Conservation (phyloP, 2,329 filamentous ascomycete species). For the Paraphoma chrysanthemicola region DNA sequence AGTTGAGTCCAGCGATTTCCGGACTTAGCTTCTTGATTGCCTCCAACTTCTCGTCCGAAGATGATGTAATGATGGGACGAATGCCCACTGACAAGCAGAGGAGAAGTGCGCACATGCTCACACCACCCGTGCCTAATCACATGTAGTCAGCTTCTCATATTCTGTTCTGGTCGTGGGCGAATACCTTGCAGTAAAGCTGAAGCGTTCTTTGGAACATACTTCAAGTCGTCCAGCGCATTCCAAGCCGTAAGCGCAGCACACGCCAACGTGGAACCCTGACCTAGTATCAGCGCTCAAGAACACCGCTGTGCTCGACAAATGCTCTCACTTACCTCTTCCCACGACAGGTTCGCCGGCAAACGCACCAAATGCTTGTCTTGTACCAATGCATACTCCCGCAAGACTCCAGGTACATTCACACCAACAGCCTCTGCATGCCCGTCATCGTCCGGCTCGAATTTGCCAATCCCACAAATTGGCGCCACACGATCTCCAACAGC, state of each 20-base stretch:
- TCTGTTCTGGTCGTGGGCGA: background rate
- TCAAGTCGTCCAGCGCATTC: constrained; percentile 18
- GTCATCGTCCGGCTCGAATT: constrained; percentile 6
- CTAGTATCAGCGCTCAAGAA: background rate
- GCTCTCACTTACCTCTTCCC: background rate
- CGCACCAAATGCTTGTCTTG: background rate
- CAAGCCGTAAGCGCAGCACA: constrained; percentile 24
- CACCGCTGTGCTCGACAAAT: background rate
- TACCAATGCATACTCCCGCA: constrained; percentile 16
- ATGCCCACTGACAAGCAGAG: constrained; percentile 51
- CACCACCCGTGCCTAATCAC: constrained; percentile 48
- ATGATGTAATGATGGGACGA: constrained; percentile 57
- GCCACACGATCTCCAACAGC: constrained; percentile 19
- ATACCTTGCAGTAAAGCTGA: constrained; percentile 21
- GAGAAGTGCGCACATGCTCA: constrained; percentile 35
- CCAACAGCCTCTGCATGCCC: constrained; percentile 4
- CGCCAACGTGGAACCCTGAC: constrained; percentile 8
- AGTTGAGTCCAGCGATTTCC: constrained; percentile 58
- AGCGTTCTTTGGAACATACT: constrained; percentile 10
- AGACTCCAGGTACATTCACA: constrained; percentile 11
- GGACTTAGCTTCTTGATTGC: constrained; percentile 47
- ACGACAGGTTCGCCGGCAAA: background rate
- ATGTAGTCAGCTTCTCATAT: background rate
- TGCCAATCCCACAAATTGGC: constrained; percentile 9
- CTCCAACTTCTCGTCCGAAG: constrained; percentile 59